These are phyloP conservation scores for Debaryomyces maramus DNA, from an alignment of 805 yeast species.

Conservation along the genomic window DNA sequence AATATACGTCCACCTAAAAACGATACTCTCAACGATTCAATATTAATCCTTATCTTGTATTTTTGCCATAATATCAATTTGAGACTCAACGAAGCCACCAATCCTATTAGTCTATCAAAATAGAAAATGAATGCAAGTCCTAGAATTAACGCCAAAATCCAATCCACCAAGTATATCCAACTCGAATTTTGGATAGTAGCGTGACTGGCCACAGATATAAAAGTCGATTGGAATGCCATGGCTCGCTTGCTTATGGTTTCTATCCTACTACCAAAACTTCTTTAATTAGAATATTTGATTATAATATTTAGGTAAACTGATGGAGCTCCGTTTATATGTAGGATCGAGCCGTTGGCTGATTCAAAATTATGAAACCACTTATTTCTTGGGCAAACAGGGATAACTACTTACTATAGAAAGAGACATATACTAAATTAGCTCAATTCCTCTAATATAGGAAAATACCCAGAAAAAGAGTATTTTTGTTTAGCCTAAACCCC, in stretches of 20 bases:
- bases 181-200: slow-evolving; percentile 25
- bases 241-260: neutral
- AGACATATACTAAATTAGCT: no score
- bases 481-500: no score
- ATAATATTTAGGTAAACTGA: no score
- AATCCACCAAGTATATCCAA: slow-evolving; percentile 79
- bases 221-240: slow-evolving; percentile 28
- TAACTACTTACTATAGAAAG: no score
- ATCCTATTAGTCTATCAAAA: slow-evolving; percentile 71
- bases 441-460: no score
- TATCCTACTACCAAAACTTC: no score
- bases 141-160: slow-evolving; percentile 69
- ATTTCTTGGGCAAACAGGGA: no score
- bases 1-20: slow-evolving; percentile 80
- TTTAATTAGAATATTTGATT: no score
- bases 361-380: no score
- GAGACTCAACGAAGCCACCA: slow-evolving; percentile 49
- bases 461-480: no score
- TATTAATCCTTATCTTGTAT: slow-evolving; percentile 55
- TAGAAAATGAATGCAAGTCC: slow-evolving; percentile 69
- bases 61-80: slow-evolving; percentile 64
- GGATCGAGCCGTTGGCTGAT: no score
- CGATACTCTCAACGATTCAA: slow-evolving; percentile 76
- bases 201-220: slow-evolving; percentile 24
- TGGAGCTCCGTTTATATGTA: no score